phyloP scores from a whole-genome alignment of 2,329 filamentous ascomycete genomes.

The Akanthomyces dipterigenus region DNA sequence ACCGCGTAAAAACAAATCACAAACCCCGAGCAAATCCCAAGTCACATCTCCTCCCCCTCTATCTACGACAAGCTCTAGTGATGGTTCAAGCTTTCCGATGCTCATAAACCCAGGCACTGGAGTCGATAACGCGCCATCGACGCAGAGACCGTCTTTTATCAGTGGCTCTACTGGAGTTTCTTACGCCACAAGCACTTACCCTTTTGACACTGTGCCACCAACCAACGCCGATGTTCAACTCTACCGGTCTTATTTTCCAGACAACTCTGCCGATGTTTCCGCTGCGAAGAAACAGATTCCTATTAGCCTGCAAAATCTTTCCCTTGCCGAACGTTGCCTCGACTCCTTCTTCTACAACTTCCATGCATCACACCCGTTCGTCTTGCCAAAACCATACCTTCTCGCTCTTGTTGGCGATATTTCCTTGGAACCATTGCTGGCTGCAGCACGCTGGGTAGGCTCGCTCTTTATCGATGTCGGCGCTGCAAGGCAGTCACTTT shows the following conservation, averaged over 20 bases:
- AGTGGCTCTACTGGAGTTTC: conserved; percentile 20
- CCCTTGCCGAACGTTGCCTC: conserved; percentile 45
- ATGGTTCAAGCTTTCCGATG: conserved; percentile 34
- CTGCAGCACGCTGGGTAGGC: conserved; percentile 50
- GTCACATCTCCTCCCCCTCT: conserved; percentile 32
- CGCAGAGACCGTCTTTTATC: conserved; percentile 12
- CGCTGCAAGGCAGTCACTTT: conserved; percentile 39
- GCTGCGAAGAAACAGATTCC: conserved; percentile 5
- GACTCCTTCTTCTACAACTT: conserved; percentile 55
- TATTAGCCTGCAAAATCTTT: conserved; percentile 21
- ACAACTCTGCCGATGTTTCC: conserved; percentile 26
- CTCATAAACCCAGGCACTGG: conserved; percentile 15
- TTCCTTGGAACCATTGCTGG: conserved; percentile 41
- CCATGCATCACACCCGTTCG: conserved; percentile 51
- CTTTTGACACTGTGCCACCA: conserved; percentile 13
- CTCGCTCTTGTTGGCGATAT: conserved; percentile 42
- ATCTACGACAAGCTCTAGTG: conserved; percentile 9
- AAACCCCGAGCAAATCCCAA: conserved; percentile 44
- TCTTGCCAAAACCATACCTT: conserved; percentile 46
- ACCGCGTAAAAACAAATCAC: conserved; percentile 29
- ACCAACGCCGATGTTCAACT: conserved; percentile 28
- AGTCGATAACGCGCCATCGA: conserved; percentile 9
- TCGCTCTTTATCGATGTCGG: conserved; percentile 48
- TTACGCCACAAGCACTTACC: conserved; percentile 3
- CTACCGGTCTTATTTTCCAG: conserved; percentile 26